Conservation (phyloP, 495 filamentous ascomycete species). For the Neurospora intermedia region DNA sequence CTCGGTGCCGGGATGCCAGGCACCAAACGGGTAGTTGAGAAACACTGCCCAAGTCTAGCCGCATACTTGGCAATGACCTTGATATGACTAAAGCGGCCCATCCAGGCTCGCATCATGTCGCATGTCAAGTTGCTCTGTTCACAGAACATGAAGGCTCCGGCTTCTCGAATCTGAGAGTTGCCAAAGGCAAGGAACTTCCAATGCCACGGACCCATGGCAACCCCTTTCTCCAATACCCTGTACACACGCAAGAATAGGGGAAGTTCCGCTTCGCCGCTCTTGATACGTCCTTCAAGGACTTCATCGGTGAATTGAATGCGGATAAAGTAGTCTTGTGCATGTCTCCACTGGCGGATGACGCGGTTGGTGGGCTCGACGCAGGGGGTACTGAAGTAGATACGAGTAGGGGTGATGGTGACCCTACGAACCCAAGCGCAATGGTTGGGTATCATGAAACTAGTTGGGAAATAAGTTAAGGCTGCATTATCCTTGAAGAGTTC, state of each 20-base stretch:
- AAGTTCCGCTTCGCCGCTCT: conserved; percentile 39
- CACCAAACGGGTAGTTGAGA: conserved; percentile 80
- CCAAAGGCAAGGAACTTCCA: conserved; percentile 92
- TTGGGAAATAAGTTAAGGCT: conserved; percentile 33
- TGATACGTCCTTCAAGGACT: conserved; percentile 36
- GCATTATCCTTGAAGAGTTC: conserved; percentile 50
- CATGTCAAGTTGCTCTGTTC: conserved; percentile 46
- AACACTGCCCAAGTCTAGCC: conserved; percentile 84
- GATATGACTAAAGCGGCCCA: conserved; percentile 79
- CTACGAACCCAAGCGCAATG: conserved; percentile 69
- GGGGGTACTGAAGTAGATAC: conserved; percentile 65
- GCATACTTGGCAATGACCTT: conserved; percentile 72
- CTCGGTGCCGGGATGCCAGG: conserved; percentile 29
- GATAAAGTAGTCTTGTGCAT: conserved; percentile 72
- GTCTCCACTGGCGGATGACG: conserved; percentile 60
- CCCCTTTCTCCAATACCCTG: conserved; percentile 63
- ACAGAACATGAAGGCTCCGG: conserved; percentile 81
- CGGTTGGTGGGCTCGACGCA: conserved; percentile 80
- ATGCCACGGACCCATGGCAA: conserved; percentile 65
- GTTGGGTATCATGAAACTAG: conserved; percentile 45
- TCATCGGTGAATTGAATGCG: conserved; percentile 89
- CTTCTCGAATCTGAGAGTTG: conserved; percentile 89
- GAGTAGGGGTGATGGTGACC: conserved; percentile 72
- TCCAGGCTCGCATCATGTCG: conserved; percentile 72
- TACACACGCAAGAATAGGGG: conserved; percentile 65